Conservation (phyloP, 2,329 filamentous ascomycete genomes). For the Pseudogymnoascus sp. region DNA sequence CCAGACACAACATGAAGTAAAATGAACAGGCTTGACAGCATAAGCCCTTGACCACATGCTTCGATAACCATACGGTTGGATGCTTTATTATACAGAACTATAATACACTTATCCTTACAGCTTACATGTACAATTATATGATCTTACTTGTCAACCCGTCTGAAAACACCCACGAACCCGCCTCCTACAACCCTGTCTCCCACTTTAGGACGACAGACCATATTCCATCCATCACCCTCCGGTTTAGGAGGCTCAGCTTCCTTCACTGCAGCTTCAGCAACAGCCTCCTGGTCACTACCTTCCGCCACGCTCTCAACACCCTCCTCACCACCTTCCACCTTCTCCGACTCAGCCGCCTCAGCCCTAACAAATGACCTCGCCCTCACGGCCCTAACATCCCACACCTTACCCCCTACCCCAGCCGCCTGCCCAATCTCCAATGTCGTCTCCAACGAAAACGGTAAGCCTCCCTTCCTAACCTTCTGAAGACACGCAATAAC, state of each 20-base stretch:
- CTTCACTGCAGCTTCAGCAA: background rate
- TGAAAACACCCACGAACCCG: conserved; percentile 41
- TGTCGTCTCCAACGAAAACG: conserved; percentile 47
- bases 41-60: background rate
- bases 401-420: conserved; percentile 45
- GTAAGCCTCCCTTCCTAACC: conserved; percentile 45
- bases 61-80: background rate
- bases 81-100: background rate
- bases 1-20: background rate
- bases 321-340: background rate
- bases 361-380: conserved; percentile 22
- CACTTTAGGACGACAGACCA: conserved; percentile 45
- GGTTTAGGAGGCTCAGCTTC: background rate
- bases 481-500: conserved; percentile 54
- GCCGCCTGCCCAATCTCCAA: conserved; percentile 48
- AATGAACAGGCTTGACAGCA: background rate
- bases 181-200: conserved; percentile 38
- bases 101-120: background rate
- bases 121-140: background rate
- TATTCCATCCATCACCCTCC: conserved; percentile 28
- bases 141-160: background rate
- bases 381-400: conserved; percentile 50
- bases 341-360: background rate
- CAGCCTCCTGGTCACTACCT: background rate
- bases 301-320: background rate